Percentiles rank a stretch among this genome's conserved stretches.
These are phyloP conservation scores for Goffeauzyma gilvescens DNA, from an alignment of 768 basidiomycete species.

Conservation along the genomic window DNA sequence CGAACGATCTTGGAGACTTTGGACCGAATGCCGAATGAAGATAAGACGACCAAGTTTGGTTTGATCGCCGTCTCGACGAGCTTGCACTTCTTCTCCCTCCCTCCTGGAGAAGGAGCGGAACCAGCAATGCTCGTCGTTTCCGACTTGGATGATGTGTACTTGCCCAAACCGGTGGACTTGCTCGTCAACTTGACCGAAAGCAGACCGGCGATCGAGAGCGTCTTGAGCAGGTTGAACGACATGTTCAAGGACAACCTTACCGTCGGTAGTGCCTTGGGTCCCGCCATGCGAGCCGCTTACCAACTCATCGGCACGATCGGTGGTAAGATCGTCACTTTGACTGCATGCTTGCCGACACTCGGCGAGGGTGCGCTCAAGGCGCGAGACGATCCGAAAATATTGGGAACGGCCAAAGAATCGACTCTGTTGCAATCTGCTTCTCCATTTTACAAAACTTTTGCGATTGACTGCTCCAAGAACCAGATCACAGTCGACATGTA, in stretches of 20 bases:
- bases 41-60: constrained; percentile 74
- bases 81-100: constrained; percentile 86
- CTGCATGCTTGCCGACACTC: constrained; percentile 64
- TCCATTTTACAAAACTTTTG: constrained; percentile 93
- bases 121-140: constrained; percentile 92
- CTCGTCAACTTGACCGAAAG: constrained; percentile 82
- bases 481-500: constrained; percentile 99
- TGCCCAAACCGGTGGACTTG: constrained; percentile 91
- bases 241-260: constrained; percentile 97
- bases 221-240: constrained; percentile 67
- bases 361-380: constrained; percentile 87
- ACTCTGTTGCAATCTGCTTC: constrained; percentile 78
- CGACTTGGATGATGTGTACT: constrained; percentile 89
- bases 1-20: constrained; percentile 88
- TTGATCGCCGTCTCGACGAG: constrained; percentile 81
- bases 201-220: constrained; percentile 54
- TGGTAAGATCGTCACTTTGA: constrained; percentile 76
- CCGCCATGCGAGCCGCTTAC: constrained; percentile 85
- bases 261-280: constrained; percentile 82
- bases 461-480: constrained; percentile 90
- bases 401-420: constrained; percentile 93
- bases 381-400: constrained; percentile 84
- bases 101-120: constrained; percentile 38
- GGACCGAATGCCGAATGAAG: constrained; percentile 87
- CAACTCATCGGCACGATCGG: constrained; percentile 90